Evolutionary conservation across 1,284 basidiomycete genomes (phyloP).

Genomic region (Cutaneotrichosporon sp.): DNA sequence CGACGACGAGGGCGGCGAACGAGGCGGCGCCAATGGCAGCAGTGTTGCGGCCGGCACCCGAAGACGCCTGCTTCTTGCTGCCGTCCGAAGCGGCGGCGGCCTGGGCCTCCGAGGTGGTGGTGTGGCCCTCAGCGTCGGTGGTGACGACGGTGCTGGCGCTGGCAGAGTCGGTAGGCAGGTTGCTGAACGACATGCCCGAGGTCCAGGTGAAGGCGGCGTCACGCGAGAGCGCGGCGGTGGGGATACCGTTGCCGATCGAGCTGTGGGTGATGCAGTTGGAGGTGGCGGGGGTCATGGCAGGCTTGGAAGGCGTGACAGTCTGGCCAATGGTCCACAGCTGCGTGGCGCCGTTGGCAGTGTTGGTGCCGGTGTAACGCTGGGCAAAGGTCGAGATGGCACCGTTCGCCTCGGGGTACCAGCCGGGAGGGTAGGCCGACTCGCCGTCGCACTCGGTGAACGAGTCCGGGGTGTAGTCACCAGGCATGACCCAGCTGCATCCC

Average conservation of each 20-base stretch:
- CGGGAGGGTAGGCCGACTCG: conserved; percentile 48
- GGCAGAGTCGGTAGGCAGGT: conserved; percentile 18
- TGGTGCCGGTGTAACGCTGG: conserved; percentile 49
- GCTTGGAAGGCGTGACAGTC: conserved; percentile 40
- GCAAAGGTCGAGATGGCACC: conserved; percentile 47
- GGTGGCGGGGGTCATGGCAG: conserved; percentile 43
- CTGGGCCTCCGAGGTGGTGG: conserved; percentile 4
- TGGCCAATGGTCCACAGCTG: conserved; percentile 42
- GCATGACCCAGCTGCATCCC: conserved; percentile 51
- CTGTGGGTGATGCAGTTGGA: conserved; percentile 47
- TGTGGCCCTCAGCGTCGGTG: conserved; percentile 16
- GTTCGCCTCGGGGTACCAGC: conserved; percentile 41
- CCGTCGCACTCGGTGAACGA: conserved; percentile 49
- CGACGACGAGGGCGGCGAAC: conserved; percentile 31
- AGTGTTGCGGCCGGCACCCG: neutral
- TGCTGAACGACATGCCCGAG: conserved; percentile 6
- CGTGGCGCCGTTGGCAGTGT: conserved; percentile 25
- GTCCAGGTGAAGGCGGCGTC: conserved; percentile 15
- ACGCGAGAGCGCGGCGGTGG: conserved; percentile 20
- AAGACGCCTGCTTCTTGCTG: neutral
- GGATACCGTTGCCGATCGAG: conserved; percentile 38
- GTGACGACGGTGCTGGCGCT: conserved; percentile 13
- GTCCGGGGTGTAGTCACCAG: conserved; percentile 48
- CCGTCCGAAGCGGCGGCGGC: neutral
- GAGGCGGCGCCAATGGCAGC: conserved; percentile 21